Base-by-base conservation (phyloP, 371 early-diverging fungal genomes). In the Rhizomucor pusillus region DNA sequence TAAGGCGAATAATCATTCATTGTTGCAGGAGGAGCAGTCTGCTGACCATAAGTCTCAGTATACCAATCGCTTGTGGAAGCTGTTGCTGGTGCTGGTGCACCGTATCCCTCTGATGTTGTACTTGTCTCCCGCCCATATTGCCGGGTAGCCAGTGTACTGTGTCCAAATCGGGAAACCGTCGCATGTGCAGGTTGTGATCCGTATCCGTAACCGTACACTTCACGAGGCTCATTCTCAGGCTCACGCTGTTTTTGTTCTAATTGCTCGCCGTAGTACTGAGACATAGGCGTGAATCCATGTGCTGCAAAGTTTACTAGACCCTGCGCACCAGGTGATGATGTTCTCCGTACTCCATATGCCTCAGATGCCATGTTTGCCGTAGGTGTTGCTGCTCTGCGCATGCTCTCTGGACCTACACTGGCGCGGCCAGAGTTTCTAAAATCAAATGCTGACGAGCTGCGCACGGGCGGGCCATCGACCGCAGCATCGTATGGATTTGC, bases 81-180 rank as follows among this genome's bases (percentile, higher is more conserved):
- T 41, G 16, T 12, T 5, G 14, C 16, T 33, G 13, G 34, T 48
- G 41, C 41, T 41, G 13, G 34, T 48, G 41, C 41, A 5, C 41
- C 41, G 11, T 41, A 41, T 41, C 41, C 20, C 22, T 5, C 18
- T 43, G 18, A 10, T 37, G 40, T 19, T 50, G 7, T 29, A 29
- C 29, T 29, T 29, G 29, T 29, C 29, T 29, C 29, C 29, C 22
- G 44, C 44, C 25, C 34, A 50, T 18, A 37, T 19, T 12, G 19
- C 11, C 13, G 51, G 51, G 51, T 39, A 19, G 39, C 23, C 39
- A 23, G 50, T 14, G 39, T 18, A 29, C 25, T 41, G 33, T 56
- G 46, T 20, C 64, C 63, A 50, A 69, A 69, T 14, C 66, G 70
- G n/a, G 70, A 66, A 39, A 60, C 54, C n/a, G 63, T 66, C n/a